Percentiles rank a stretch among this genome's conserved stretches.
Evolutionary conservation across 257 asterid genomes (phyloP).

Genomic region (Oldenlandia corymbosa): DNA sequence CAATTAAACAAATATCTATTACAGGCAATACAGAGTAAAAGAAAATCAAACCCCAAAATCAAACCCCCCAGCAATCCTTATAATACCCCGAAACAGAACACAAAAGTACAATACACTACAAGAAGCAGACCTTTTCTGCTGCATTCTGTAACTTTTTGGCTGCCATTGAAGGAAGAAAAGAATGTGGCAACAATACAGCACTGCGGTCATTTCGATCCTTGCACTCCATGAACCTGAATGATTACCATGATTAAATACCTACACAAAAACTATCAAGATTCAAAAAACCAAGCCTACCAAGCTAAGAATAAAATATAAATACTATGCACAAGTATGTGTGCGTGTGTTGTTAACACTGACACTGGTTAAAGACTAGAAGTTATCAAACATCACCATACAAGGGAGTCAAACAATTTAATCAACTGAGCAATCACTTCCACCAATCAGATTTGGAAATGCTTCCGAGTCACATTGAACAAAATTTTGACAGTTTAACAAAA

Average conservation of each 20-base stretch:
- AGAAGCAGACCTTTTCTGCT: conserved; percentile 60
- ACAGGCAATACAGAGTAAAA: too few species aligned
- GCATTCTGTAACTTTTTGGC: conserved; percentile 65
- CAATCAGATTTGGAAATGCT: neutral
- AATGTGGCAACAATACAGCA: conserved; percentile 64
- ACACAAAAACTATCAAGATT: conserved; percentile 49
- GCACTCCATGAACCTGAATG: conserved; percentile 98
- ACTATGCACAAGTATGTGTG: neutral
- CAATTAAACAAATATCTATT: too few species aligned
- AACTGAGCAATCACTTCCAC: neutral
- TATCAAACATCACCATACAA: neutral
- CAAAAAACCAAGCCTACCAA: conserved; percentile 26
- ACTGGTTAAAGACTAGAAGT: neutral
- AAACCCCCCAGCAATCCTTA: too few species aligned
- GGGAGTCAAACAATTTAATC: neutral
- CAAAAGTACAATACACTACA: neutral
- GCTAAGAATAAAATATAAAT: neutral
- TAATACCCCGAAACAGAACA: neutral
- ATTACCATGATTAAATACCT: conserved; percentile 66
- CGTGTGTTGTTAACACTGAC: neutral
- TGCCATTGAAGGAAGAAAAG: conserved; percentile 93
- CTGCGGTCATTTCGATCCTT: conserved; percentile 79
- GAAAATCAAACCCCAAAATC: too few species aligned
- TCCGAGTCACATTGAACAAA: neutral
- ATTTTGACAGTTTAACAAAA: neutral